Conservation (phyloP, 2,329 filamentous ascomycete genomes). For the Penicillium sp. region DNA sequence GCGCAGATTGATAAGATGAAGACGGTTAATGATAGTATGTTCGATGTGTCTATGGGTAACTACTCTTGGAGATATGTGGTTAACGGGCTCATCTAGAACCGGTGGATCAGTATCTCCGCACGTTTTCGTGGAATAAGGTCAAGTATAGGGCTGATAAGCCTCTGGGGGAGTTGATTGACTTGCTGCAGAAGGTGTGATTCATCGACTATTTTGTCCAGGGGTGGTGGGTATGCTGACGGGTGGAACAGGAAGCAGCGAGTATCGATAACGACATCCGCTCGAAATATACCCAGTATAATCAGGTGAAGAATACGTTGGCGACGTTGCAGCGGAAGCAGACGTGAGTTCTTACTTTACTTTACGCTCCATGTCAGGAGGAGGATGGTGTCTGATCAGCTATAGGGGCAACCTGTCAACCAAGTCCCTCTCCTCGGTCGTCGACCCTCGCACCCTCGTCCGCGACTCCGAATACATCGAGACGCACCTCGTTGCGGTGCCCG, state of each 20-base stretch:
- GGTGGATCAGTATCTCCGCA: slow-evolving; percentile 83
- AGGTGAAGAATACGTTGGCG: slow-evolving; percentile 74
- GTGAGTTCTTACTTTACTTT: slow-evolving; percentile 50
- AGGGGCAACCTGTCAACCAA: slow-evolving; percentile 90
- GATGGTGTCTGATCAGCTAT: too few species aligned
- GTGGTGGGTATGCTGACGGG: too few species aligned
- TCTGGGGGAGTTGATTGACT: slow-evolving; percentile 75
- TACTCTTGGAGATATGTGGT: too few species aligned
- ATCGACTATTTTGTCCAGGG: too few species aligned
- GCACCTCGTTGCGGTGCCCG: slow-evolving; percentile 81
- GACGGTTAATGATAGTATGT: slow-evolving; percentile 83
- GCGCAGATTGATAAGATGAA: slow-evolving; percentile 77
- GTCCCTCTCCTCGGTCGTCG: slow-evolving; percentile 79
- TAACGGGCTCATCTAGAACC: slow-evolving; percentile 67
- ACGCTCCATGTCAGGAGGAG: too few species aligned
- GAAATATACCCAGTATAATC: slow-evolving; percentile 91
- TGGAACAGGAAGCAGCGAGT: slow-evolving; percentile 82
- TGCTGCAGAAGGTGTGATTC: slow-evolving; percentile 67
- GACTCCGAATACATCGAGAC: slow-evolving; percentile 96
- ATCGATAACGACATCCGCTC: slow-evolving; percentile 93
- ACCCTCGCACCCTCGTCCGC: slow-evolving; percentile 68
- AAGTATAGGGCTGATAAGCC: slow-evolving; percentile 92
- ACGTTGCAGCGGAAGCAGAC: slow-evolving; percentile 79
- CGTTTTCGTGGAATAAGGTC: slow-evolving; percentile 93
- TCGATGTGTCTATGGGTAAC: too few species aligned